Evolutionary conservation across 2,329 filamentous ascomycete species (phyloP).

Genomic region (Colletotrichum sp.): DNA sequence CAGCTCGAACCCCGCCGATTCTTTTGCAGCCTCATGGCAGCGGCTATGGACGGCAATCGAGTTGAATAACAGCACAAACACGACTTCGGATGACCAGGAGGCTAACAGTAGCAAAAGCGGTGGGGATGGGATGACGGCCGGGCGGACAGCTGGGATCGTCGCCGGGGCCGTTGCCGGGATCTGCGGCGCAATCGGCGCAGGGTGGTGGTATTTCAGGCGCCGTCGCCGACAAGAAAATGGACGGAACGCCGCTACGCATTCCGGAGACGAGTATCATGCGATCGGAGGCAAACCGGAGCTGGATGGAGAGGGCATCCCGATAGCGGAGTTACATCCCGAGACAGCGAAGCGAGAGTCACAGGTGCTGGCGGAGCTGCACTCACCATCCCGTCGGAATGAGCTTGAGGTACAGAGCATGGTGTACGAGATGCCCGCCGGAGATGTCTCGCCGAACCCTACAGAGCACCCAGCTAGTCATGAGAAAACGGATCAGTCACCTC

Average conservation of each 20-base stretch:
- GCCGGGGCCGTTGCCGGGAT: neutral
- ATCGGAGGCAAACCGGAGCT: neutral
- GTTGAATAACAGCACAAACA: no score
- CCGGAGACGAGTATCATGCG: neutral
- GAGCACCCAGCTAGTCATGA: neutral
- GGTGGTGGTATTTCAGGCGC: neutral
- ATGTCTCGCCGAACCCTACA: neutral
- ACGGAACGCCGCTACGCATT: rapidly evolving
- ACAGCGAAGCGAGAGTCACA: neutral
- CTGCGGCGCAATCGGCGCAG: neutral
- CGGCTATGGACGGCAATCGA: no score
- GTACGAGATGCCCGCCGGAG: neutral
- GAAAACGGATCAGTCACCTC: neutral
- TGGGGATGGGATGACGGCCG: no score
- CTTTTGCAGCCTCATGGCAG: no score
- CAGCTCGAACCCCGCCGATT: no score
- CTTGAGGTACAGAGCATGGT: neutral
- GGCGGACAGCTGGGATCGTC: neutral
- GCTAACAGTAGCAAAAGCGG: no score
- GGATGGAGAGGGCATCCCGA: neutral
- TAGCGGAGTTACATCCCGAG: neutral
- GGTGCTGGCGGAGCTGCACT: neutral
- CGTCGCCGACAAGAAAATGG: neutral
- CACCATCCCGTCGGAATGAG: neutral
- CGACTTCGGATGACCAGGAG: neutral